Conservation (phyloP, 2,329 filamentous ascomycete genomes). For the Diaporthe sp. region DNA sequence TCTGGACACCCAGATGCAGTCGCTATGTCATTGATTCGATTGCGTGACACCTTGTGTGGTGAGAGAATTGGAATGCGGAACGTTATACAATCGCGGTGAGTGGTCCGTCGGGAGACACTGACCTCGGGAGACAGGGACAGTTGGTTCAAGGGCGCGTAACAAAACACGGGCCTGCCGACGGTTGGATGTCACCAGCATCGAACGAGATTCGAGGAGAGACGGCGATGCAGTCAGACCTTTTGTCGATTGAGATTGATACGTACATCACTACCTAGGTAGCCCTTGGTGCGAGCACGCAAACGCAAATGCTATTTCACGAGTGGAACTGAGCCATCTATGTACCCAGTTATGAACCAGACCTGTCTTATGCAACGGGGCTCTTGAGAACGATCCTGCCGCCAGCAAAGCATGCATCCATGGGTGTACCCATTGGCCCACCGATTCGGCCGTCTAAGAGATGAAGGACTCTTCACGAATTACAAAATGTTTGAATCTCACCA, state of each 20-base stretch:
- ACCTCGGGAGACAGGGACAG: neutral
- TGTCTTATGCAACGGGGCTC: conserved; percentile 15
- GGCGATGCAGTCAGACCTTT: neutral
- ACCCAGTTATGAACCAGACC: conserved; percentile 13
- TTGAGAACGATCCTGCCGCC: neutral
- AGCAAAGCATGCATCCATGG: neutral
- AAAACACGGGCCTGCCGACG: neutral
- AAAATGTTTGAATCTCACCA: conserved; percentile 6
- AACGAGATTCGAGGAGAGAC: neutral
- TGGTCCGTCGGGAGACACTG: neutral
- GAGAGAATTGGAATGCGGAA: neutral
- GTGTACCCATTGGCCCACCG: neutral
- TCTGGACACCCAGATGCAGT: neutral
- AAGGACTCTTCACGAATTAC: conserved; percentile 9
- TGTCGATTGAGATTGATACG: neutral
- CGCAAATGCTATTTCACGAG: conserved; percentile 4
- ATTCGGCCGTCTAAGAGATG: neutral
- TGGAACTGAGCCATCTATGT: neutral
- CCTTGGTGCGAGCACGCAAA: neutral
- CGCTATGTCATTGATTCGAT: neutral
- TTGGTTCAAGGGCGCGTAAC: neutral
- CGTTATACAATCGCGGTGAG: neutral
- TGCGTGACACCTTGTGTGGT: neutral
- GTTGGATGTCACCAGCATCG: neutral
- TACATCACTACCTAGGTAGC: neutral